Percentiles rank a stretch among this genome's conserved stretches.
Evolutionary conservation across 495 filamentous ascomycete genomes (phyloP).

Genomic region (Penicillium subrubescens): DNA sequence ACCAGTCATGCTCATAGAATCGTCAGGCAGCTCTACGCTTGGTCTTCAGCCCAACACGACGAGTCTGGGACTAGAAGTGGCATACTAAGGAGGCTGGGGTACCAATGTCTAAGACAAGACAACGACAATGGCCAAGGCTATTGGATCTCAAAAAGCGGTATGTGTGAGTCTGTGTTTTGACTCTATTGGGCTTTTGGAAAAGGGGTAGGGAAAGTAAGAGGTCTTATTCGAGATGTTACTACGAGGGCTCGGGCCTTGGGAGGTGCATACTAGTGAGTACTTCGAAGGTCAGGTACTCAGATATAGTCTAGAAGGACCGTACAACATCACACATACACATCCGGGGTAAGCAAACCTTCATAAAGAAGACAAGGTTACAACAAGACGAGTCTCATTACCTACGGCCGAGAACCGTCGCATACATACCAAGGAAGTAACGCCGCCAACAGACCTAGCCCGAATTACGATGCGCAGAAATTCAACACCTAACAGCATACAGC

Average conservation of each 20-base stretch:
- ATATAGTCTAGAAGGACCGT: neutral
- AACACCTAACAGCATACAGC: constrained; percentile 12
- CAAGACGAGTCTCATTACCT: constrained; percentile 9
- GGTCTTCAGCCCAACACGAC: constrained; percentile 17
- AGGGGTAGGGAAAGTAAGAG: constrained; percentile 11
- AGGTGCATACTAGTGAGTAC: neutral
- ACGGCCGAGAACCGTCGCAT: constrained; percentile 8
- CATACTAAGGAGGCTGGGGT: constrained; percentile 15
- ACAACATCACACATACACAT: constrained; percentile 11
- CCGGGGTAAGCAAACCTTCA: constrained; percentile 15
- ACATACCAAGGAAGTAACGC: neutral
- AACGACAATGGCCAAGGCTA: neutral
- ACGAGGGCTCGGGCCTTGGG: constrained; percentile 14
- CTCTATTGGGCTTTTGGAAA: constrained; percentile 25
- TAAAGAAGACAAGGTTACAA: neutral
- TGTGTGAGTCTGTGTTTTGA: constrained; percentile 13
- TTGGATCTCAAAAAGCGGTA: constrained; percentile 30
- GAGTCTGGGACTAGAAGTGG: constrained; percentile 17
- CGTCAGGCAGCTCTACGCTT: constrained; percentile 5
- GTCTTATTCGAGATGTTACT: constrained; percentile 26
- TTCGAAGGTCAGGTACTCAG: neutral
- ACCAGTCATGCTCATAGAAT: neutral
- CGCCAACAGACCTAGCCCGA: constrained; percentile 16
- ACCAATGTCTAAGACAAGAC: constrained; percentile 31
- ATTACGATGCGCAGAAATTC: constrained; percentile 29